Evolutionary conservation across 2,329 filamentous ascomycete species (phyloP).

Genomic region (Epichloe scottii): DNA sequence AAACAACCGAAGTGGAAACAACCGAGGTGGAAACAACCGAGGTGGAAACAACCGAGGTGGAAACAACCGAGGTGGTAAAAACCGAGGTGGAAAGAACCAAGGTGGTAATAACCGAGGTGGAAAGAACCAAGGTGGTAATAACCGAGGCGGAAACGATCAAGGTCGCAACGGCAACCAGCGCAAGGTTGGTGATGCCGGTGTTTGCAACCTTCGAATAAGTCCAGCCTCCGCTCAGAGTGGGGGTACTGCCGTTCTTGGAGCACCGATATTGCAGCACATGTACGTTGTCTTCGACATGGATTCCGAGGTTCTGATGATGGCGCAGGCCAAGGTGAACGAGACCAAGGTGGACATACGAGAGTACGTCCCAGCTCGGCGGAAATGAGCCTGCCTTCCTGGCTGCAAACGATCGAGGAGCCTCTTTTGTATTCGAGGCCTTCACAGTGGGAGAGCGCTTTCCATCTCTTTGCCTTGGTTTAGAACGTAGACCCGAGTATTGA

Average conservation of each 20-base stretch:
- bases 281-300: slow-evolving; percentile 4
- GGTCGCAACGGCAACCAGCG: background rate
- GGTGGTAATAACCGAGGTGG: no score
- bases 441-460: no score
- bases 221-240: background rate
- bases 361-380: background rate
- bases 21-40: background rate
- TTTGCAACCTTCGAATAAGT: background rate
- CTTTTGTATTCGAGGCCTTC: no score
- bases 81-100: no score
- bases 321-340: slow-evolving; percentile 1
- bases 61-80: fast-evolving
- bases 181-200: background rate
- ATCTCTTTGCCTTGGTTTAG: no score
- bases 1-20: background rate
- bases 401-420: no score
- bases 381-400: no score
- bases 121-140: no score
- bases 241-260: background rate
- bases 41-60: no score
- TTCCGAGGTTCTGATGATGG: background rate
- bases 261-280: slow-evolving; percentile 1
- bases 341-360: background rate
- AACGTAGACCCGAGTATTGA: no score
- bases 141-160: background rate